Evolutionary conservation across 805 yeast species (phyloP).

Genomic region (Priceomyces castillae): DNA sequence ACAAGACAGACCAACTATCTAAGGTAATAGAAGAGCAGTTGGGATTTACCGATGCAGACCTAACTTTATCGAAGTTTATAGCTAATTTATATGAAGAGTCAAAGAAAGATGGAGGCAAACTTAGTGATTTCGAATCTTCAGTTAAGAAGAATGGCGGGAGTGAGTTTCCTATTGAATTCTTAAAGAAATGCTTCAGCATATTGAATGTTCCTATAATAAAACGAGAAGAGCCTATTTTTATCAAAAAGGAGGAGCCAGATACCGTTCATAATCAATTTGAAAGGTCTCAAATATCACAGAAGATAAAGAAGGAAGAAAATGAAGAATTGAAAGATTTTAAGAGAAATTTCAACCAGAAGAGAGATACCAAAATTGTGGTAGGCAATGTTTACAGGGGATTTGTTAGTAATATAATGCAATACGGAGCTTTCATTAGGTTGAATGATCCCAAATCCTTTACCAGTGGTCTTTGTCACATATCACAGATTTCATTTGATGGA

Average conservation of each 20-base stretch:
- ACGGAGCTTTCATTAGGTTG: conserved; percentile 77
- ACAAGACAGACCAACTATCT: conserved; percentile 2
- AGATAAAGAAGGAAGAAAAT: conserved; percentile 5
- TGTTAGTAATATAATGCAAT: conserved; percentile 58
- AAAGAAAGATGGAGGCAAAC: neutral
- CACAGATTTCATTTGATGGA: conserved; percentile 53
- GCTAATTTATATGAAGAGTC: conserved; percentile 20
- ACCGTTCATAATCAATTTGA: conserved; percentile 4
- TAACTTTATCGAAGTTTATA: conserved; percentile 28
- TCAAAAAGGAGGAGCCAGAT: conserved; percentile 10
- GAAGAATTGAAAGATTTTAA: neutral
- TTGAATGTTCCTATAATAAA: conserved; percentile 5
- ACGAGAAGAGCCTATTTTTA: conserved; percentile 2
- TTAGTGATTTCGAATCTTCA: conserved; percentile 6
- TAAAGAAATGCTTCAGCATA: conserved; percentile 19
- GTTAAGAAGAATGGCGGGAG: conserved; percentile 40
- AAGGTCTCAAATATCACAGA: neutral
- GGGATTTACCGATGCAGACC: conserved; percentile 22
- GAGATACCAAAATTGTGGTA: conserved; percentile 22
- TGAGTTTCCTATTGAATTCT: conserved; percentile 35
- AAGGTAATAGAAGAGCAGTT: conserved; percentile 13
- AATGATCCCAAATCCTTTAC: conserved; percentile 25
- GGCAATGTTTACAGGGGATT: conserved; percentile 58
- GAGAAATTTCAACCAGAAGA: neutral
- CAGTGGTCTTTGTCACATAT: conserved; percentile 74